Conservation (phyloP, 2,329 filamentous ascomycete species). For the Aplosporella prunicola region DNA sequence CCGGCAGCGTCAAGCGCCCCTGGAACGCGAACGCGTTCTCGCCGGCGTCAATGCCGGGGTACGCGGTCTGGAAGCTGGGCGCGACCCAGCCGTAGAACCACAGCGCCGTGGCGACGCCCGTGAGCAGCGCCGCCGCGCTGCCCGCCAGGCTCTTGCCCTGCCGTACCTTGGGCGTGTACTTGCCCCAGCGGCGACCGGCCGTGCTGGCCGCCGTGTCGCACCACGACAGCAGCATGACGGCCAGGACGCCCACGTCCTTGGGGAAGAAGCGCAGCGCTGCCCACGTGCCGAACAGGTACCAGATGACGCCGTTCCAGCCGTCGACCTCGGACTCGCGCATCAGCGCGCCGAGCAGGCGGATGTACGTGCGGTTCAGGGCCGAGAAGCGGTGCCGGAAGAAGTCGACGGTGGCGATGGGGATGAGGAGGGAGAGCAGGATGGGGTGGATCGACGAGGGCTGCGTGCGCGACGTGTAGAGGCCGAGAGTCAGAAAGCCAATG, state of each 20-base stretch:
- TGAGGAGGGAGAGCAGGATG: conserved; percentile 66
- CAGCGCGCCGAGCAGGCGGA: conserved; percentile 71
- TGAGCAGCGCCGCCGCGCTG: conserved; percentile 69
- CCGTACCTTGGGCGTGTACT: conserved; percentile 77
- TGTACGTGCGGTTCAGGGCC: conserved; percentile 78
- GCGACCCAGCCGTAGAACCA: conserved; percentile 85
- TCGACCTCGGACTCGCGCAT: conserved; percentile 96
- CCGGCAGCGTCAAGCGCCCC: conserved; percentile 63
- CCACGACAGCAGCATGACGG: conserved; percentile 86
- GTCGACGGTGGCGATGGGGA: conserved; percentile 78
- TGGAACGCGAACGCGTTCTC: conserved; percentile 69
- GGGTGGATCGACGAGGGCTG: conserved; percentile 74
- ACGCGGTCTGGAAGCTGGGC: conserved; percentile 35
- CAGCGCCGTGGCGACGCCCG: conserved; percentile 72
- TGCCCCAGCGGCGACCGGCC: conserved; percentile 80
- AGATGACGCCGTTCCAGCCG: conserved; percentile 94
- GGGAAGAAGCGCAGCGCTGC: conserved; percentile 76
- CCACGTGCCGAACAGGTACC: conserved; percentile 88
- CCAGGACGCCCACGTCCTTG: conserved; percentile 86
- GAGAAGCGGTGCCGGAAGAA: conserved; percentile 73
- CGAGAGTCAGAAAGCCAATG: conserved; percentile 87
- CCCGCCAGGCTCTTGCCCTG: conserved; percentile 87
- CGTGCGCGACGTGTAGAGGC: conserved; percentile 70
- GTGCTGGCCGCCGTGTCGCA: conserved; percentile 96
- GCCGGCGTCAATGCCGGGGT: conserved; percentile 27